phyloP scores from a whole-genome alignment of 768 basidiomycete genomes.

The Russula ochroleuca region DNA sequence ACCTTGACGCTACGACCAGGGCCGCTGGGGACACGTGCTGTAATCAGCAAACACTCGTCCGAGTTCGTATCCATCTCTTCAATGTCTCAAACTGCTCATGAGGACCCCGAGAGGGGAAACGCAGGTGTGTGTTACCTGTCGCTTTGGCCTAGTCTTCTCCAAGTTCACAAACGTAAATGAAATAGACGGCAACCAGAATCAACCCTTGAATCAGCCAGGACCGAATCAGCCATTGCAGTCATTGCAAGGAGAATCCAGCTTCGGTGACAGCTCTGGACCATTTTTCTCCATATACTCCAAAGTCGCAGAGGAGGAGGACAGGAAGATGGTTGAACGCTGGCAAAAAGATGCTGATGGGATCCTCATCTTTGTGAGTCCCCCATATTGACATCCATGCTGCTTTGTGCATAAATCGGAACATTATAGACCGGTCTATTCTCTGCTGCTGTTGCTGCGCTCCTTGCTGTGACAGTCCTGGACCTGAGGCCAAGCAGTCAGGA shows the following conservation, averaged over 20 bases:
- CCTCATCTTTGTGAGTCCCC: conserved; percentile 1
- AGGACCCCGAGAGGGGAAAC: too few species aligned
- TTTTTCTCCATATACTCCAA: conserved; percentile 4
- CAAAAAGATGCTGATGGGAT: conserved; percentile 3
- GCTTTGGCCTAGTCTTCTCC: too few species aligned
- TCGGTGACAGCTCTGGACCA: background rate
- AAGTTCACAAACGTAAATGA: too few species aligned
- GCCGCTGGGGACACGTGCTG: too few species aligned
- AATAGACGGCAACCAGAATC: too few species aligned
- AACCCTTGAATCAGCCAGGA: background rate
- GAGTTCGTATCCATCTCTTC: too few species aligned
- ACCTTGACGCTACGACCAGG: too few species aligned
- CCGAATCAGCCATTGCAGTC: background rate
- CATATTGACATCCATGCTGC: background rate
- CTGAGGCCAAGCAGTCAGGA: background rate
- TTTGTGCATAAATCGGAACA: background rate
- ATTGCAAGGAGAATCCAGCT: background rate
- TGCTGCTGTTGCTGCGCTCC: background rate
- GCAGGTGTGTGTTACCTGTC: too few species aligned
- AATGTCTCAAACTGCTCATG: too few species aligned
- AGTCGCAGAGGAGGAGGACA: background rate
- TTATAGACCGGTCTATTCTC: conserved; percentile 13
- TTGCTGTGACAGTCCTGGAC: background rate
- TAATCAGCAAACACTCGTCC: too few species aligned
- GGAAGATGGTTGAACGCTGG: conserved; percentile 6